A percentile compares a stretch with the other conserved stretches of the same genome.
These are phyloP conservation scores for Albizia julibrissin DNA, from an alignment of 306 rosid species.

Conservation along the genomic window DNA sequence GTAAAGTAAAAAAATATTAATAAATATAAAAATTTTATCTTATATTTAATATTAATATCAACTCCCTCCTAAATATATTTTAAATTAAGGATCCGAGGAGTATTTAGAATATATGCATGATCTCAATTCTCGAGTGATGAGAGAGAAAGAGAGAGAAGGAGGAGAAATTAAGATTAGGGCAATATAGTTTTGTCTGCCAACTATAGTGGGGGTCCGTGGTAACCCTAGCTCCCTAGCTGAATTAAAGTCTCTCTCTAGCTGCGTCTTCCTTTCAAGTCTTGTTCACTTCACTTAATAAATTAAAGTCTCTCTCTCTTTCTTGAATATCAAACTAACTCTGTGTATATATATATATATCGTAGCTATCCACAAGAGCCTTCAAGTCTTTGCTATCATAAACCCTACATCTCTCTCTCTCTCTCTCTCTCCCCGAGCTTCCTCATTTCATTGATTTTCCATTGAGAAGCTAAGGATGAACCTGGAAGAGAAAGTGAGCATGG, in stretches of 20 bases:
- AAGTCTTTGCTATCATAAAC: conserved; percentile 5
- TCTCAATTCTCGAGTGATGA: too few species aligned
- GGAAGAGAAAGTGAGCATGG: conserved; percentile 75
- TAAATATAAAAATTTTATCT: too few species aligned
- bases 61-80: accelerated
- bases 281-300: background rate
- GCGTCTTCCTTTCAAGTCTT: too few species aligned
- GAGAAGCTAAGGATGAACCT: conserved; percentile 68
- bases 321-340: background rate
- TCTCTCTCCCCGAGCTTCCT: background rate
- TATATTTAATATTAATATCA: too few species aligned
- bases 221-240: background rate
- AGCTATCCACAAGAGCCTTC: background rate
- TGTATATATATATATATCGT: background rate
- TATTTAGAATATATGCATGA: too few species aligned
- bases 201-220: background rate
- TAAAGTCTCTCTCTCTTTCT: background rate
- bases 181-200: background rate
- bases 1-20: too few species aligned
- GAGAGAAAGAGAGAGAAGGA: too few species aligned
- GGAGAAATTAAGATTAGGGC: too few species aligned
- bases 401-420: background rate
- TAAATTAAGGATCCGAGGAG: accelerated
- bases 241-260: too few species aligned
- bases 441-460: background rate